Base-by-base conservation (phyloP, 176 grass and related monocot species). In the Musa acuminata region DNA sequence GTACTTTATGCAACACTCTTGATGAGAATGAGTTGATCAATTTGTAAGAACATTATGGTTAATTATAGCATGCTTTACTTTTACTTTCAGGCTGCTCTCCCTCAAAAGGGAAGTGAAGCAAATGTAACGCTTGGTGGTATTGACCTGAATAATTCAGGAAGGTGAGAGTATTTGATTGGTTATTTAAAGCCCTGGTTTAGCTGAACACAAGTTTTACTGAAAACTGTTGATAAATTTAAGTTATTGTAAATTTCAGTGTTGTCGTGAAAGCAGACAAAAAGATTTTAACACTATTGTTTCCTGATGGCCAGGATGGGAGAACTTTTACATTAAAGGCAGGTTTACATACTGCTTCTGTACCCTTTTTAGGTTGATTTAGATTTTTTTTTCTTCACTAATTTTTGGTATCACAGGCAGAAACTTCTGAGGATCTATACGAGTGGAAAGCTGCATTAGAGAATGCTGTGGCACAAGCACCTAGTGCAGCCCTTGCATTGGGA, bases 191-290 rank as follows among this genome's bases (percentile, higher is more conserved):
- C 16, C 9, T 23, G 24, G 55, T 59, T 59, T 59, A 59, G 53
- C 53, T 55, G 53, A 55, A 55, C 53, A 55, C 14, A 13, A 27
- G 53, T 11, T 55, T 55, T 55, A 3, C 16, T 55, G 53, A 13
- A 27, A 27, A 27, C 26, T 27, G 26, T 27, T 27, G 26, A 27
- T 27, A 27, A 27, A 27, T 27, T 27, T 2, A 2, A 27, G 26
- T 27, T 27, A 27, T 52, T 19, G n/a, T 17, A 66, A 65, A 11
- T 55, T 17, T 73, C 82, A 97, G 94, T 89, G 87, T 97, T 82
- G 90, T 97, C 50, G 81, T 97, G 66, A 97, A 93, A 84, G 90
- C 87, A 90, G 94, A 97, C 49, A 97, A 82, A 75, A 97, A 93
- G 80, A 79, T 93, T 64, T 79, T 97, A 70, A 93, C 90, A 35